A percentile compares a stretch with the other conserved stretches of the same genome.
These are phyloP conservation scores for Suillus tomentosus DNA, from an alignment of 768 basidiomycete species.

Conservation along the genomic window DNA sequence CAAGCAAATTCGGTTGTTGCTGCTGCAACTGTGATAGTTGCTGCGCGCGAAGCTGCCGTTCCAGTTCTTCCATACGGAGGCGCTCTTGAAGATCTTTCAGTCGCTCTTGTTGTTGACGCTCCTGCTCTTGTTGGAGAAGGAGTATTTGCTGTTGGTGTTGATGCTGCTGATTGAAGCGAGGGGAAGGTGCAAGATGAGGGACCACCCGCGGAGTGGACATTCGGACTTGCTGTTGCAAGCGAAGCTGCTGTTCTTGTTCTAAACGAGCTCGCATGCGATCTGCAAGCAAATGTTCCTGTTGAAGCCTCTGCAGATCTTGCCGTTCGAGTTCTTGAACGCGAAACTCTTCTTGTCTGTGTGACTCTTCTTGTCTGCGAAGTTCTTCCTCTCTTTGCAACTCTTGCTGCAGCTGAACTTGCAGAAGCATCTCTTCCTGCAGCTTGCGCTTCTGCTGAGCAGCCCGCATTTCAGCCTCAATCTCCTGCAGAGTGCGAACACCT, in stretches of 20 bases:
- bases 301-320: slow-evolving; percentile 41
- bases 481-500: slow-evolving; percentile 67
- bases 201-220: slow-evolving; percentile 64
- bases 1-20: slow-evolving; percentile 41
- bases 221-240: slow-evolving; percentile 41
- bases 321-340: slow-evolving; percentile 37
- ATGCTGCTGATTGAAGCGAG: slow-evolving; percentile 75
- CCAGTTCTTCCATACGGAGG: slow-evolving; percentile 62
- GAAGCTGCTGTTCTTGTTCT: slow-evolving; percentile 37
- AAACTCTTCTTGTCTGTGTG: slow-evolving; percentile 31
- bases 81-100: slow-evolving; percentile 66
- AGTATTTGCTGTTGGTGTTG: slow-evolving; percentile 74
- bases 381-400: slow-evolving; percentile 39
- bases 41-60: slow-evolving; percentile 60
- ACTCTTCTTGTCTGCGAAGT: slow-evolving; percentile 14
- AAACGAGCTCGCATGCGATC: slow-evolving; percentile 15
- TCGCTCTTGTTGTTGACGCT: slow-evolving; percentile 57
- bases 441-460: slow-evolving; percentile 53
- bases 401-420: slow-evolving; percentile 44
- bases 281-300: slow-evolving; percentile 38
- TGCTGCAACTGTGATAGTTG: slow-evolving; percentile 52
- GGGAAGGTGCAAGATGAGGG: slow-evolving; percentile 59
- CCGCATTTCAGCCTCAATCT: slow-evolving; percentile 86
- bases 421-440: slow-evolving; percentile 42
- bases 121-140: slow-evolving; percentile 68